Evolutionary conservation across 176 grass and related monocot species (phyloP).

Genomic region (Oryza officinalis): DNA sequence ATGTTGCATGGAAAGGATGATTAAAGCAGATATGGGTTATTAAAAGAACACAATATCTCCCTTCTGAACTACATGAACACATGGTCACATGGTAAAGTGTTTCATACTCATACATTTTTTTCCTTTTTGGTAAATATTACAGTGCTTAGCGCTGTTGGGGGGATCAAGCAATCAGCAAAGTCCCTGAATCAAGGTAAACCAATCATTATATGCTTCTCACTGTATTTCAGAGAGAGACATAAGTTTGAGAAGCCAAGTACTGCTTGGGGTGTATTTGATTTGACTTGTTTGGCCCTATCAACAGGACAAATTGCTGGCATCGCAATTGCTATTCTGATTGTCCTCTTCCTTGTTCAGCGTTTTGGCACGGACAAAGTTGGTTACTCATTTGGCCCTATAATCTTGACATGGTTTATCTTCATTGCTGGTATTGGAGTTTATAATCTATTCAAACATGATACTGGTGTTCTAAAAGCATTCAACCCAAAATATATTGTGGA

Average conservation of each 20-base stretch:
- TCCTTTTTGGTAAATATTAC: conserved; percentile 16
- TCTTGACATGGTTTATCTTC: conserved; percentile 61
- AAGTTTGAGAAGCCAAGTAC: background rate
- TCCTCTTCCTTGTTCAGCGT: conserved; percentile 57
- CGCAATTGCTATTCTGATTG: conserved; percentile 58
- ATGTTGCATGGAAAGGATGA: background rate
- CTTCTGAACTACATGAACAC: background rate
- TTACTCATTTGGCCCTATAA: conserved; percentile 73
- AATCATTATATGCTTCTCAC: conserved; percentile 1
- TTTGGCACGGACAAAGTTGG: conserved; percentile 81
- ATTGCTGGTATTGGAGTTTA: conserved; percentile 68
- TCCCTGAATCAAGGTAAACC: conserved; percentile 57
- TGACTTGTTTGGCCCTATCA: conserved; percentile 8
- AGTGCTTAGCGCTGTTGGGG: conserved; percentile 73
- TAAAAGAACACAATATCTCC: background rate
- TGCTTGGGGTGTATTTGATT: conserved; percentile 5
- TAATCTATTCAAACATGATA: conserved; percentile 64
- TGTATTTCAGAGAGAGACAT: conserved; percentile 1
- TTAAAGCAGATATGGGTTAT: conserved; percentile 6
- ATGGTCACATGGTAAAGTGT: conserved; percentile 14
- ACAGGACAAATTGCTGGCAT: conserved; percentile 64
- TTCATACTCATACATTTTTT: background rate
- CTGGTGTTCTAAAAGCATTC: conserved; percentile 56
- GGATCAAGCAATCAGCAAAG: conserved; percentile 54
- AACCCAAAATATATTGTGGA: conserved; percentile 69